Evolutionary conservation across 2,329 filamentous ascomycete species (phyloP).

Genomic region (Epichloe aotearoae): DNA sequence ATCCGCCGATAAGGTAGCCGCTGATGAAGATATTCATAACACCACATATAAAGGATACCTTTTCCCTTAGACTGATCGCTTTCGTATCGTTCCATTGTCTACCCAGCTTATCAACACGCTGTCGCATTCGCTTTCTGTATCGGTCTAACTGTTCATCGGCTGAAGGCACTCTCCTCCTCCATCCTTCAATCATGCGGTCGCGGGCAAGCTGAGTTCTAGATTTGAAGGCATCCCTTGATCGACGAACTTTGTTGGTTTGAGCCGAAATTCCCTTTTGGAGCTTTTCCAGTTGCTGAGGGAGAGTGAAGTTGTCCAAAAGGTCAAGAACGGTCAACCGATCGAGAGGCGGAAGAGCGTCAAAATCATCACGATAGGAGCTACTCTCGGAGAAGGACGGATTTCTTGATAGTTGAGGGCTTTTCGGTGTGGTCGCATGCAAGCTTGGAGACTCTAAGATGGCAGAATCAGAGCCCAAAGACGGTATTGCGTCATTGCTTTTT

Average conservation of each 20-base stretch:
- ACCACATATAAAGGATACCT: conserved; percentile 89
- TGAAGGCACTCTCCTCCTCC: conserved; percentile 71
- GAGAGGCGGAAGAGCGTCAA: conserved; percentile 73
- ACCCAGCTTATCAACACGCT: conserved; percentile 76
- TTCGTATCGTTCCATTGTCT: conserved; percentile 82
- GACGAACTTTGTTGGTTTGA: conserved; percentile 74
- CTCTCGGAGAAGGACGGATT: conserved; percentile 72
- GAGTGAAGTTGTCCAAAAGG: conserved; percentile 81
- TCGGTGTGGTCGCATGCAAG: conserved; percentile 31
- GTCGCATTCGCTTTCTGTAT: conserved; percentile 77
- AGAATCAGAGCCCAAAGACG: conserved; percentile 29
- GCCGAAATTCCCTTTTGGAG: conserved; percentile 70
- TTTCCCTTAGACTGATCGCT: conserved; percentile 84
- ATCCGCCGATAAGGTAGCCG: conserved; percentile 81
- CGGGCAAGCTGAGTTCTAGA: conserved; percentile 65
- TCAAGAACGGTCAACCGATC: conserved; percentile 88
- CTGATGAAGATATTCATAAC: conserved; percentile 97
- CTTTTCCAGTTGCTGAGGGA: conserved; percentile 83
- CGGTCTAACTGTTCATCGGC: conserved; percentile 88
- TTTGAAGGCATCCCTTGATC: conserved; percentile 69
- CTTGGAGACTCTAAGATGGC: conserved; percentile 35
- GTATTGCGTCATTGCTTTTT: conserved; percentile 27
- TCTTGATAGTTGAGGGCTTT: conserved; percentile 52
- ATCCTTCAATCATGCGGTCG: conserved; percentile 84
- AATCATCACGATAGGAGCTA: conserved; percentile 78